Conservation (phyloP, 2,329 filamentous ascomycete species). For the Alternaria arborescens region DNA sequence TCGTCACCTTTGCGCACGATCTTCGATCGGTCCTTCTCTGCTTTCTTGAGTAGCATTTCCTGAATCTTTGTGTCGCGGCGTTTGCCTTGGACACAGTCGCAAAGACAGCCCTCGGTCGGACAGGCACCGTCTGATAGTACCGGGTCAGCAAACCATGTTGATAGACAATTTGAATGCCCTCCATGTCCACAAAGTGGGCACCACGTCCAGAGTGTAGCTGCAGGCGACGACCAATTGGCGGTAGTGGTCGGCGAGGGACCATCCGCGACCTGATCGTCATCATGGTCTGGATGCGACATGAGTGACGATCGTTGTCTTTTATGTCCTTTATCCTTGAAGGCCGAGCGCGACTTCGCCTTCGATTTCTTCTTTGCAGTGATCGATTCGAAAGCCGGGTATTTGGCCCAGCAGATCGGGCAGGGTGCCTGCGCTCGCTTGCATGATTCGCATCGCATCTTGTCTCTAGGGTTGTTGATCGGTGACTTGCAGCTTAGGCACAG, state of each 20-base stretch:
- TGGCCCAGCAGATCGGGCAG: conserved; percentile 57
- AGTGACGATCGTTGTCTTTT: conserved; percentile 39
- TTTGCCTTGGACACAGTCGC: conserved; percentile 65
- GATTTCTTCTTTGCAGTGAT: conserved; percentile 40
- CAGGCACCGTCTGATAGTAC: conserved; percentile 62
- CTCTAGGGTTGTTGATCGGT: conserved; percentile 62
- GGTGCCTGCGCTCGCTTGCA: conserved; percentile 56
- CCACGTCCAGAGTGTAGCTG: conserved; percentile 60
- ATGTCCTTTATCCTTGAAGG: conserved; percentile 32
- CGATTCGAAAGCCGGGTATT: conserved; percentile 53
- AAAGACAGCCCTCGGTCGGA: conserved; percentile 66
- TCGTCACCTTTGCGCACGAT: conserved; percentile 52
- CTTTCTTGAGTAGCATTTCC: conserved; percentile 40
- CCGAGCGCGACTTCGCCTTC: conserved; percentile 36
- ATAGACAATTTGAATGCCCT: conserved; percentile 66
- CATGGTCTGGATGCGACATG: conserved; percentile 19
- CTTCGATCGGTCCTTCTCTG: conserved; percentile 46
- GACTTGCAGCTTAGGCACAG: conserved; percentile 66
- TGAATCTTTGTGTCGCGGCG: conserved; percentile 45
- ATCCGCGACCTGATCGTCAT: conserved; percentile 23
- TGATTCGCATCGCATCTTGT: conserved; percentile 61
- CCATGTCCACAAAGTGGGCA: conserved; percentile 70
- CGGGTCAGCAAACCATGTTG: conserved; percentile 62
- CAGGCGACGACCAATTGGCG: conserved; percentile 32
- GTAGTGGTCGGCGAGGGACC: conserved; percentile 34